Evolutionary conservation across 768 basidiomycete species (phyloP).

Genomic region (Favolaschia claudopus): DNA sequence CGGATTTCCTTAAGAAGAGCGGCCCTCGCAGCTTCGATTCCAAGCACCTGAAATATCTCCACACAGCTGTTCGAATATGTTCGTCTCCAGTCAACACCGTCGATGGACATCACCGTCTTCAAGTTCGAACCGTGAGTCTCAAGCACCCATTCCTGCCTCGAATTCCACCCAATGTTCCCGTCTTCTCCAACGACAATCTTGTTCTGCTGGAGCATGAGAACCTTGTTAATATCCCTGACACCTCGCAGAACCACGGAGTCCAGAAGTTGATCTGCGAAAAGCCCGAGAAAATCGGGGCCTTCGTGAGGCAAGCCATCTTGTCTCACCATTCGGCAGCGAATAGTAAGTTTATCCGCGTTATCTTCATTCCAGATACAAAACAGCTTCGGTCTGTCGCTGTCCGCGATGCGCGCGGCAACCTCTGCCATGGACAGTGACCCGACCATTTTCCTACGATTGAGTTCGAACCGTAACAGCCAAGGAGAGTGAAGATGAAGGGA

Average conservation of each 20-base stretch:
- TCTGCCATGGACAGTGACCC: constrained; percentile 95
- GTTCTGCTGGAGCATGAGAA: constrained; percentile 91
- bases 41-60: constrained; percentile 91
- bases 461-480: constrained; percentile 95
- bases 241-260: constrained; percentile 94
- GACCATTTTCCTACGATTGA: constrained; percentile 97
- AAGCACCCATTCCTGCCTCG: constrained; percentile 91
- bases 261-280: too few species aligned
- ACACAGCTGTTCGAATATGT: constrained; percentile 97
- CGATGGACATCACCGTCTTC: constrained; percentile 79
- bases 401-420: constrained; percentile 91
- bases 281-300: too few species aligned
- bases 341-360: constrained; percentile 95
- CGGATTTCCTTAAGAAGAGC: constrained; percentile 94
- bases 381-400: constrained; percentile 93
- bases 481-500: constrained; percentile 94
- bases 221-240: constrained; percentile 87
- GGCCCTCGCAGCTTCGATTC: constrained; percentile 96
- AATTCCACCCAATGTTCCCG: constrained; percentile 66
- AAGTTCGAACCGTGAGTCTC: constrained; percentile 94
- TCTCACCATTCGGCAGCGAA: constrained; percentile 93
- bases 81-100: constrained; percentile 90
- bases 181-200: constrained; percentile 68
- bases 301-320: too few species aligned
- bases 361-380: constrained; percentile 99